Conservation (phyloP, 2,329 filamentous ascomycete genomes). For the Seiridium cupressi region DNA sequence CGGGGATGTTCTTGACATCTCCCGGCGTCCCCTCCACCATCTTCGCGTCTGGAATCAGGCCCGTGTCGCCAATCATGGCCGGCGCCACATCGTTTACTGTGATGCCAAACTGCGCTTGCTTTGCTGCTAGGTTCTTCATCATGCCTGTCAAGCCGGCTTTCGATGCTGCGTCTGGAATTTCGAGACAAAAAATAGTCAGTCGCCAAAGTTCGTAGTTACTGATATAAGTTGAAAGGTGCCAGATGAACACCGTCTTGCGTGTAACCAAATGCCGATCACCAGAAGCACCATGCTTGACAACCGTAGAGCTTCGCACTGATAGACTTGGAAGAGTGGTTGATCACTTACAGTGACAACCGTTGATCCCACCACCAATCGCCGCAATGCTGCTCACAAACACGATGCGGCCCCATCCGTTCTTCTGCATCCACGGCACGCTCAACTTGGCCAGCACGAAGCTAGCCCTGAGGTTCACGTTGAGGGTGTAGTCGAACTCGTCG, state of each 20-base stretch:
- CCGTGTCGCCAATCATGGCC: constrained; percentile 65
- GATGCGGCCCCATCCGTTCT: constrained; percentile 60
- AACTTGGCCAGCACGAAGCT: constrained; percentile 62
- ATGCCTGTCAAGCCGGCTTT: constrained; percentile 63
- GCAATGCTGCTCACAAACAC: constrained; percentile 64
- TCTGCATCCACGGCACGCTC: constrained; percentile 59
- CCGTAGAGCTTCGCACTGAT: no score
- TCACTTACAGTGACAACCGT: constrained; percentile 49
- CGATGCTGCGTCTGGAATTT: constrained; percentile 43
- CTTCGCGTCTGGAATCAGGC: constrained; percentile 59
- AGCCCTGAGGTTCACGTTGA: constrained; percentile 61
- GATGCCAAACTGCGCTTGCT: constrained; percentile 58
- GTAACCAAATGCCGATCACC: no score
- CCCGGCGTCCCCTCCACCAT: constrained; percentile 50
- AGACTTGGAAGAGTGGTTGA: not conserved
- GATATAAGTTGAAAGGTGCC: not conserved
- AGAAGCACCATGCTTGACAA: no score
- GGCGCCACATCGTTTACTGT: constrained; percentile 68
- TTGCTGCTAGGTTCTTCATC: constrained; percentile 62
- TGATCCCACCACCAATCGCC: constrained; percentile 61
- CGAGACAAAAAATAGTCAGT: not conserved
- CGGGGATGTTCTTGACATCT: constrained; percentile 57
- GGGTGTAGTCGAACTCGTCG: constrained; percentile 63
- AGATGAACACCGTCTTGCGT: not conserved
- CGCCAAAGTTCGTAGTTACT: not conserved